Conservation (phyloP, 2,329 filamentous ascomycete genomes). For the Talaromyces rugulosus region DNA sequence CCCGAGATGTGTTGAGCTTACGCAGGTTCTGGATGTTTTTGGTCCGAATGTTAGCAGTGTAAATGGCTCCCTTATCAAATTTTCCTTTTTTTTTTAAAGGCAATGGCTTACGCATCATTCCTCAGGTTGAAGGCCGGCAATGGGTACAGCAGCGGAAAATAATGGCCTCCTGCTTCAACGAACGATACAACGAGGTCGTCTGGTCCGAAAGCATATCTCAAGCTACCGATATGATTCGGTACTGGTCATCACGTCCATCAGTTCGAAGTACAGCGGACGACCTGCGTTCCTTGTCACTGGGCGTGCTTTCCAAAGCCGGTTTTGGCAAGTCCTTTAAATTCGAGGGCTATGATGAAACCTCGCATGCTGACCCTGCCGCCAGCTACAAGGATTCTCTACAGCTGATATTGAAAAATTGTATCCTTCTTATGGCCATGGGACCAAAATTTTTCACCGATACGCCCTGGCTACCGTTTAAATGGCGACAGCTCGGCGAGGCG, state of each 20-base stretch:
- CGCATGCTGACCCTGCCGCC: not conserved
- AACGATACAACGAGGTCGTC: not conserved
- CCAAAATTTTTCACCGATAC: not conserved
- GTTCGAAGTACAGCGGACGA: not conserved
- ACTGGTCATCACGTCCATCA: slow-evolving; percentile 1
- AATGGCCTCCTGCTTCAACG: slow-evolving; percentile 2
- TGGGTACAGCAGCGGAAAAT: slow-evolving; percentile 2
- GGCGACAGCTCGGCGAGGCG: slow-evolving; percentile 1
- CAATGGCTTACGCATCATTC: not conserved
- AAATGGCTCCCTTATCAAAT: not conserved
- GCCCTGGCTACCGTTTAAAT: not conserved
- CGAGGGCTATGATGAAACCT: not conserved
- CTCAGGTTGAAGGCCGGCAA: not conserved
- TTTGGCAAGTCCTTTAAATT: slow-evolving; percentile 2
- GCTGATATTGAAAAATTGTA: not conserved
- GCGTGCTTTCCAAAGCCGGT: not conserved
- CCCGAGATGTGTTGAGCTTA: slow-evolving; percentile 5
- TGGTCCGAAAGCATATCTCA: slow-evolving; percentile 2
- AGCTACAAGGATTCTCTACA: slow-evolving; percentile 3
- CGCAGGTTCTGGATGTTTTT: not conserved
- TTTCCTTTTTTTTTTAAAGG: not conserved
- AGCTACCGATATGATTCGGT: not conserved
- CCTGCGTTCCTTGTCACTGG: not conserved
- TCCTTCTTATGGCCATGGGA: not conserved
- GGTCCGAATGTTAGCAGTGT: not conserved